Conservation (phyloP, 129 eudicot species). For the Lactuca sativa region DNA sequence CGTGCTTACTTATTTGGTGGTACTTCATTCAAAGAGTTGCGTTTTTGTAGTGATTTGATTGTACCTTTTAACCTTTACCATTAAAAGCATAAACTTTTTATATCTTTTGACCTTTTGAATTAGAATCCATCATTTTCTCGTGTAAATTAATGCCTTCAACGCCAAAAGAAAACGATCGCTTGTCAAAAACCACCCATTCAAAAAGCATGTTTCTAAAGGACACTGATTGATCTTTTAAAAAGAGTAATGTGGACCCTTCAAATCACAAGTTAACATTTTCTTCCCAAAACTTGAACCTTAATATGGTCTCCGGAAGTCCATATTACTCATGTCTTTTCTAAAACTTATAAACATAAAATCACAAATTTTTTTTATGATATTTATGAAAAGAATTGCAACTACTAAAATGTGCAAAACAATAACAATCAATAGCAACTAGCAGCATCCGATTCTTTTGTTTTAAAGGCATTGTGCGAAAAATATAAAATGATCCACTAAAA, state of each 20-base stretch:
- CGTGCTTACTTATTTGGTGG: not conserved
- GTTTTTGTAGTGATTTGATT: slow-evolving; percentile 12
- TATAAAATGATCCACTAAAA: too few relatives aligned
- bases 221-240: slow-evolving; percentile 14
- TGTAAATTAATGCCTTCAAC: slow-evolving; percentile 21
- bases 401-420: not conserved
- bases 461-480: too few relatives aligned
- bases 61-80: not conserved
- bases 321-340: not conserved
- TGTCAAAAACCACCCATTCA: slow-evolving; percentile 10
- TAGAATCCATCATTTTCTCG: slow-evolving; percentile 32
- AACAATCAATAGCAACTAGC: not conserved
- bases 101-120: slow-evolving; percentile 33
- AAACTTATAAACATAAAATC: not conserved
- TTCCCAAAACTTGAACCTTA: slow-evolving; percentile 6
- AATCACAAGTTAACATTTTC: slow-evolving; percentile 11
- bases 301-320: not conserved
- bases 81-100: slow-evolving; percentile 27
- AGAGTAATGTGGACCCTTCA: slow-evolving; percentile 26
- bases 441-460: too few relatives aligned
- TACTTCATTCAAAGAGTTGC: not conserved
- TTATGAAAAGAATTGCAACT: too few relatives aligned
- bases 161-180: slow-evolving; percentile 34
- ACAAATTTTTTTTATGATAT: not conserved
- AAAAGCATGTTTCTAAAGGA: slow-evolving; percentile 21